phyloP scores from a whole-genome alignment of 2,329 filamentous ascomycete genomes.

The Colletotrichum sp. region DNA sequence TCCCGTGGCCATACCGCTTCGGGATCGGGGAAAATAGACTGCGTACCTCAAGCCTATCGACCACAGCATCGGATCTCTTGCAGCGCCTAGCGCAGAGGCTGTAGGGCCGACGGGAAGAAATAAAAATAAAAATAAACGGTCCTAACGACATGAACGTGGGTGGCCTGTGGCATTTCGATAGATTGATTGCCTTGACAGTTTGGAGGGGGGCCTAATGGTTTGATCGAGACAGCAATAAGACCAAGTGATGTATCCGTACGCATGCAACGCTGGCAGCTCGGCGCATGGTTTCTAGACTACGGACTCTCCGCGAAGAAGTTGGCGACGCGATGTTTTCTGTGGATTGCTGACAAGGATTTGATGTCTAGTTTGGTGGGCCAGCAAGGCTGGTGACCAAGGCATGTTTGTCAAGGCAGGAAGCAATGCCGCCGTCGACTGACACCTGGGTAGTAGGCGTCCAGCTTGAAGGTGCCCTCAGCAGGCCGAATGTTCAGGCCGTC shows the following conservation, averaged over 20 bases:
- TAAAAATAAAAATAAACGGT: neutral
- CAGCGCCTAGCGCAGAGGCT: neutral
- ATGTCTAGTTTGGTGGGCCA: neutral
- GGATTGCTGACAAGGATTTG: neutral
- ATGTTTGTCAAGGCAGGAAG: neutral
- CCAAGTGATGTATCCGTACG: neutral
- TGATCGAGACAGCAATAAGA: neutral
- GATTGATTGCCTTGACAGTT: neutral
- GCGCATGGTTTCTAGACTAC: neutral
- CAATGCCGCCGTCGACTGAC: neutral
- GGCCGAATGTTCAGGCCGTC: neutral
- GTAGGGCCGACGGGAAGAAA: neutral
- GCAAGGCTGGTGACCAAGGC: neutral
- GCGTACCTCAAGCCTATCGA: slow-evolving; percentile 7
- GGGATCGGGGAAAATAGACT: slow-evolving; percentile 1
- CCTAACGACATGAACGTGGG: neutral
- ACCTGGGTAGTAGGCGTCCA: neutral
- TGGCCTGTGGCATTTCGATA: neutral
- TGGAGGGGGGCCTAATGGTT: neutral
- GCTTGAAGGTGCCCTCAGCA: neutral
- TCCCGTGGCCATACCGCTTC: slow-evolving; percentile 21
- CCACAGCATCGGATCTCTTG: neutral
- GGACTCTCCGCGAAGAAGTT: neutral
- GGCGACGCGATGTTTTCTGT: neutral
- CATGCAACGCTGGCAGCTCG: neutral